phyloP scores from a whole-genome alignment of 2,329 filamentous ascomycete species.

The Aureobasidium musti region DNA sequence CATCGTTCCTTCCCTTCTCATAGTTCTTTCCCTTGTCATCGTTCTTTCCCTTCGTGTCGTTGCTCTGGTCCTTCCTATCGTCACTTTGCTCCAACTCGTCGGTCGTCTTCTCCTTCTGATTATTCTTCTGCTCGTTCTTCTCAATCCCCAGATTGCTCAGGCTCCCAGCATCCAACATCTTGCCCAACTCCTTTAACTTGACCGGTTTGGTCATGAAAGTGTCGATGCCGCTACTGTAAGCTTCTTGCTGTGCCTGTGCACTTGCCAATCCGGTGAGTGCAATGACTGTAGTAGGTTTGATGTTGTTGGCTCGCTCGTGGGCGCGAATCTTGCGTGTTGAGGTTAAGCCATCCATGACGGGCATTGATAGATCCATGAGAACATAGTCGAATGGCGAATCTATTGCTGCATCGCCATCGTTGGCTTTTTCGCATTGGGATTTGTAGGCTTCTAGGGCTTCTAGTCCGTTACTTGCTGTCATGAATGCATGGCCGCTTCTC shows the following conservation, averaged over 20 bases:
- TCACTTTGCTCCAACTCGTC: background rate
- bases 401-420: background rate
- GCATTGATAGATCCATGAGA: constrained; percentile 46
- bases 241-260: constrained; percentile 36
- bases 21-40: background rate
- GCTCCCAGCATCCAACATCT: constrained; percentile 4
- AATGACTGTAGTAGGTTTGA: constrained; percentile 33
- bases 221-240: constrained; percentile 36
- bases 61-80: background rate
- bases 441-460: constrained; percentile 48
- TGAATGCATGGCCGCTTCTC: constrained; percentile 18
- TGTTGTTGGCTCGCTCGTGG: constrained; percentile 27
- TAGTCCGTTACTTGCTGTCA: constrained; percentile 47
- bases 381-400: constrained; percentile 43
- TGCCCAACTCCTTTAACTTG: constrained; percentile 25
- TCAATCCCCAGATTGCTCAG: background rate
- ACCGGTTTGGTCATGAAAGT: constrained; percentile 40
- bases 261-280: constrained; percentile 39
- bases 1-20: background rate
- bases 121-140: background rate
- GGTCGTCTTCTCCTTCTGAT: background rate
- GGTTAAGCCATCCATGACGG: constrained; percentile 26
- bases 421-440: background rate
- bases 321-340: constrained; percentile 30
- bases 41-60: background rate